Evolutionary conservation across 306 rosid species (phyloP).

Genomic region (Macrotyloma uniflorum): DNA sequence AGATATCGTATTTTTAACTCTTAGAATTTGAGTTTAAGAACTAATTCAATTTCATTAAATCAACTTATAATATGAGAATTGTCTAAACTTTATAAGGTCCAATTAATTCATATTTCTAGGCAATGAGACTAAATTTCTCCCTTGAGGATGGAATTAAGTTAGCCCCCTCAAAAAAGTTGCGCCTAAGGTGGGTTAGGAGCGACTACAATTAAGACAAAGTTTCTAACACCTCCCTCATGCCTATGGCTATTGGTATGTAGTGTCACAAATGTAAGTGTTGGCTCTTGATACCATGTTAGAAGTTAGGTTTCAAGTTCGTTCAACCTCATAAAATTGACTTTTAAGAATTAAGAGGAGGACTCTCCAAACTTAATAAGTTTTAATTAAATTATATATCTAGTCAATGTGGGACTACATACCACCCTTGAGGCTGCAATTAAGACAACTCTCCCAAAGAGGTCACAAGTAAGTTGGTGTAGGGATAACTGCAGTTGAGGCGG

Average conservation of each 20-base stretch:
- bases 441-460: not conserved
- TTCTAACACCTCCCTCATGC: not conserved
- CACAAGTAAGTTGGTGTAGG: not conserved
- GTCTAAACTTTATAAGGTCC: not conserved
- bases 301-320: too few species aligned
- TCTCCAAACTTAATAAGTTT: not conserved
- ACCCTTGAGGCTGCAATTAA: not conserved
- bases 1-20: not conserved
- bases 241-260: not conserved
- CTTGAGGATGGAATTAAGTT: too few species aligned
- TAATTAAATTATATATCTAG: not conserved
- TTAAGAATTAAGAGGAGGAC: not conserved
- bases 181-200: not conserved
- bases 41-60: not conserved
- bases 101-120: too few species aligned
- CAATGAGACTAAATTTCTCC: too few species aligned
- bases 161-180: not conserved
- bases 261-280: not conserved
- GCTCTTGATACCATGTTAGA: not conserved
- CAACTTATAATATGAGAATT: not conserved
- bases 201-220: too few species aligned
- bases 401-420: not conserved
- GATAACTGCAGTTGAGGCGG: not conserved
- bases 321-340: not conserved
- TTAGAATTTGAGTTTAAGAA: not conserved